Conservation (phyloP, 2,329 filamentous ascomycete genomes). For the Achaetomium macrosporum region DNA sequence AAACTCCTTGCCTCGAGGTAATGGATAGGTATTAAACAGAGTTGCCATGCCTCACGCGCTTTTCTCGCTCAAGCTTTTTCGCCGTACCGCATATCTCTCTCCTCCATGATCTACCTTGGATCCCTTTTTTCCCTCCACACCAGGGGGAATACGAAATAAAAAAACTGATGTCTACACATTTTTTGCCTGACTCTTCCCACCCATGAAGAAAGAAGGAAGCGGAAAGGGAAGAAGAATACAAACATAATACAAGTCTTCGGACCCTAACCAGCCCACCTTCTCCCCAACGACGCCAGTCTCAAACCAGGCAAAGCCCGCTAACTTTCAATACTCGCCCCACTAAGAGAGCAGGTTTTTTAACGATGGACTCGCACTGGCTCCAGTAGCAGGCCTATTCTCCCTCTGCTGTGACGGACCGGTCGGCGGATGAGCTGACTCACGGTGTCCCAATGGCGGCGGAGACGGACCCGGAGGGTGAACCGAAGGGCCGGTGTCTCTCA, state of each 20-base stretch:
- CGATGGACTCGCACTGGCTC: constrained; percentile 73
- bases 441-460: constrained; percentile 18
- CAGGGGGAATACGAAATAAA: not conserved
- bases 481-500: not conserved
- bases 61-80: no score
- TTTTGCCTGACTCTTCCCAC: not conserved
- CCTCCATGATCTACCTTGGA: no score
- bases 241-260: not conserved
- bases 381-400: constrained; percentile 47
- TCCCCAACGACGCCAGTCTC: not conserved
- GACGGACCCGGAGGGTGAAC: constrained; percentile 7
- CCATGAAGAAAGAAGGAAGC: not conserved
- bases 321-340: not conserved
- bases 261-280: not conserved
- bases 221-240: not conserved
- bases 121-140: no score
- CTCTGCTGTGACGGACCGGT: constrained; percentile 24
- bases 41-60: no score
- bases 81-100: no score
- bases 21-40: no score
- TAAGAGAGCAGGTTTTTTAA: constrained; percentile 61
- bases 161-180: not conserved
- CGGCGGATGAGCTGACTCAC: not conserved
- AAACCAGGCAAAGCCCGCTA: not conserved
- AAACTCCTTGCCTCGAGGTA: not conserved